These are phyloP conservation scores for Cystobasidium ongulense DNA, from an alignment of 768 basidiomycete genomes.

Conservation along the genomic window DNA sequence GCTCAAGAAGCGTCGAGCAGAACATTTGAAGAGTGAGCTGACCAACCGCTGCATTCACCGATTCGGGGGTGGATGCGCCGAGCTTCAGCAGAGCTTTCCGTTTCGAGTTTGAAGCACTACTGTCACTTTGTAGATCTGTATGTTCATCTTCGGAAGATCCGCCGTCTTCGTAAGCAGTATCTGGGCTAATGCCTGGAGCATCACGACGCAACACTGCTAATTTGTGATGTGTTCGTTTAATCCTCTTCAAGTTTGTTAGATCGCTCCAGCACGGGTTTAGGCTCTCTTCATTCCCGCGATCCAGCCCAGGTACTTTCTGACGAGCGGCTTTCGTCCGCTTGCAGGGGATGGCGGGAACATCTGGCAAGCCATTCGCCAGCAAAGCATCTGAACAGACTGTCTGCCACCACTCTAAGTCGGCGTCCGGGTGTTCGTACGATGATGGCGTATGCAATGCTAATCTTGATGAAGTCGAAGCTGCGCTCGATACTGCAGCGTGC, in stretches of 20 bases:
- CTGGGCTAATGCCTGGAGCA: not conserved
- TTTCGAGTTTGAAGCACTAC: not conserved
- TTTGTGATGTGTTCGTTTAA: not conserved
- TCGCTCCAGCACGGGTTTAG: not conserved
- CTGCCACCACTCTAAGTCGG: slow-evolving; percentile 60
- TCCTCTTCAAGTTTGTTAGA: not conserved
- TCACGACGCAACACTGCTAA: not conserved
- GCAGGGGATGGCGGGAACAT: slow-evolving; percentile 44
- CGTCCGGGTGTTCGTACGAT: not conserved
- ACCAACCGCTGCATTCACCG: not conserved
- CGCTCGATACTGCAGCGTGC: not conserved
- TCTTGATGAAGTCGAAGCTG: not conserved
- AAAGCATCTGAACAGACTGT: slow-evolving; percentile 59
- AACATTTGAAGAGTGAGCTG: slow-evolving; percentile 14
- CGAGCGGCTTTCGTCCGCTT: slow-evolving; percentile 29
- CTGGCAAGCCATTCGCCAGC: slow-evolving; percentile 59
- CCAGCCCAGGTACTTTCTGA: slow-evolving; percentile 43
- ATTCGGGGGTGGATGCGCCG: not conserved
- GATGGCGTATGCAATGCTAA: not conserved
- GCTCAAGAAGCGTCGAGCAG: slow-evolving; percentile 60
- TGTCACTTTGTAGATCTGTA: not conserved
- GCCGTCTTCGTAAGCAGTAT: not conserved
- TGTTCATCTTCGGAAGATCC: not conserved
- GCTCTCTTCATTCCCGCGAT: not conserved
- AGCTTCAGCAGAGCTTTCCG: not conserved